phyloP scores from a whole-genome alignment of 192 early-diverging fungal species.

The Backusella luteola region DNA sequence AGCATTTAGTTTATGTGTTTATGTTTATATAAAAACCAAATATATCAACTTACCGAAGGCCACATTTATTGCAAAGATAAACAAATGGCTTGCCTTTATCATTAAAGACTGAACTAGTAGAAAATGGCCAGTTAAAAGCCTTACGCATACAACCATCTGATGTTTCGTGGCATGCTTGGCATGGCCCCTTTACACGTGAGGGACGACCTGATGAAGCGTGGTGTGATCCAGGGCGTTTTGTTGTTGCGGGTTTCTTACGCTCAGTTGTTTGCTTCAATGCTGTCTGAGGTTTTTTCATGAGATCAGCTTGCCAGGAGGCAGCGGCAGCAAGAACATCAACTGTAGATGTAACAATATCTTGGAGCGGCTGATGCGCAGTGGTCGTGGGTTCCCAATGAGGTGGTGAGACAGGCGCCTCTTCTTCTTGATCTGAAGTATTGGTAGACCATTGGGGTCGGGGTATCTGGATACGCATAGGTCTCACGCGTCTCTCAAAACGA shows the following conservation, averaged over 20 bases:
- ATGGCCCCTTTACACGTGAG: constrained; percentile 34
- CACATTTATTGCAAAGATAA: constrained; percentile 45
- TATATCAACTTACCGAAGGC: constrained; percentile 32
- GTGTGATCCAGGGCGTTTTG: background rate
- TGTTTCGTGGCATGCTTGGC: constrained; percentile 37
- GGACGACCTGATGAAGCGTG: constrained; percentile 22
- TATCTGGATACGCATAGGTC: constrained; percentile 17
- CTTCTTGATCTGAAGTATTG: background rate
- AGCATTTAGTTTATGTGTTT: background rate
- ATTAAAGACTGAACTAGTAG: constrained; percentile 23
- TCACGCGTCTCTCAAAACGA: constrained; percentile 10
- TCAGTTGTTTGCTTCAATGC: background rate
- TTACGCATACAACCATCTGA: constrained; percentile 44
- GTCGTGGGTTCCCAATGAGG: background rate
- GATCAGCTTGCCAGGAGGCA: background rate
- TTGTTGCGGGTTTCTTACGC: background rate
- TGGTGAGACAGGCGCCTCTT: background rate
- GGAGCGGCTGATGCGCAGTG: background rate
- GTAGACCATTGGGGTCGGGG: constrained; percentile 11
- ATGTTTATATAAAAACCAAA: background rate
- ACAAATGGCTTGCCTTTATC: constrained; percentile 38
- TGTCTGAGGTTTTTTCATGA: background rate
- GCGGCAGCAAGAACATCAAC: background rate
- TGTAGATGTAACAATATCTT: background rate
- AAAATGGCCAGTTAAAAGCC: constrained; percentile 42